Conservation (phyloP, 495 filamentous ascomycete genomes). For the Durotheca rogersii region DNA sequence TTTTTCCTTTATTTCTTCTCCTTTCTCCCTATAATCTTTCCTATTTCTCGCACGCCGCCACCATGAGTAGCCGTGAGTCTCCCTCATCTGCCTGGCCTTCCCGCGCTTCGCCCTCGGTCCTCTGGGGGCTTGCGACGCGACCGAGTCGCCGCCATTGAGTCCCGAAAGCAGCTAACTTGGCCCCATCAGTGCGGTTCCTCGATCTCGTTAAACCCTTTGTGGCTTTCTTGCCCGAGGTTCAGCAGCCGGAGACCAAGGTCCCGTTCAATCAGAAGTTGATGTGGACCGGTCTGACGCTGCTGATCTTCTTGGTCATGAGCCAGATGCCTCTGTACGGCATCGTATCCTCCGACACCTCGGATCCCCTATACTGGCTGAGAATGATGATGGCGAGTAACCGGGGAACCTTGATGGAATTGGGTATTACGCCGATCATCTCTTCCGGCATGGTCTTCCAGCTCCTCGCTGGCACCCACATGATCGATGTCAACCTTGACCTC, state of each 20-base stretch:
- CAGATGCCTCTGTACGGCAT: constrained; percentile 98
- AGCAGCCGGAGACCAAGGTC: constrained; percentile 92
- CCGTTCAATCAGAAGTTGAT: constrained; percentile 99
- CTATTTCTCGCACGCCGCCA: constrained; percentile 47
- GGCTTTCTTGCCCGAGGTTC: constrained; percentile 98
- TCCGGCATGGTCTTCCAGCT: constrained; percentile 99
- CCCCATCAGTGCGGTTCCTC: constrained; percentile 86
- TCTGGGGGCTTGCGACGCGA: constrained; percentile 39
- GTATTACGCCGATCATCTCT: constrained; percentile 98
- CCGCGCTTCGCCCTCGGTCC: constrained; percentile 32
- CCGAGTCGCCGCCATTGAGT: constrained; percentile 32
- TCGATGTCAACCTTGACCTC: constrained; percentile 99
- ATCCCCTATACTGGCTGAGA: constrained; percentile 98
- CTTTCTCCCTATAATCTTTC: constrained; percentile 44
- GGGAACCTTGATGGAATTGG: constrained; percentile 98
- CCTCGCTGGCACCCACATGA: constrained; percentile 97
- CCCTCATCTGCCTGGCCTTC: constrained; percentile 27
- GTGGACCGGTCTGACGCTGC: constrained; percentile 96
- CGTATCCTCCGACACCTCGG: constrained; percentile 93
- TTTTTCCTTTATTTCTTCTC: constrained; percentile 46
- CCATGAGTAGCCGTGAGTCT: constrained; percentile 60
- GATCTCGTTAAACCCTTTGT: constrained; percentile 99
- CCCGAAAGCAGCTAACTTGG: constrained; percentile 36
- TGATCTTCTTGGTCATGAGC: constrained; percentile 99
- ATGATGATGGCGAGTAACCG: constrained; percentile 99